Evolutionary conservation across 495 filamentous ascomycete genomes (phyloP).

Genomic region (Penicillium paradoxum): DNA sequence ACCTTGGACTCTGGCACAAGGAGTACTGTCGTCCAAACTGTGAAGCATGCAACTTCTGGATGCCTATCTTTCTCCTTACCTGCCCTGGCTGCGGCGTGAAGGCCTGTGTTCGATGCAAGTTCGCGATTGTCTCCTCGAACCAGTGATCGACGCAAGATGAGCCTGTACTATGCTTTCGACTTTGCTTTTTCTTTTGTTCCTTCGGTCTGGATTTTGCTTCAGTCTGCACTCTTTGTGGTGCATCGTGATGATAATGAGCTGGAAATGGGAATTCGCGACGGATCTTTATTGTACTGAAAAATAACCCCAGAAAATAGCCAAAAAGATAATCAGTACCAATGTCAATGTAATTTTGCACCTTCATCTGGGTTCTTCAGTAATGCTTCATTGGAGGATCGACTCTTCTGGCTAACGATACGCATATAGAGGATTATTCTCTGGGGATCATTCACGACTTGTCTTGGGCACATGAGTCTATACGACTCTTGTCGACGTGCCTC

Average conservation of each 20-base stretch:
- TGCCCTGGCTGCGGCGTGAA: constrained; percentile 31
- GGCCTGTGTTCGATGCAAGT: constrained; percentile 36
- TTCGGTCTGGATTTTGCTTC: constrained; percentile 2
- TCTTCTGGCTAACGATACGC: no score
- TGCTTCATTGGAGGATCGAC: no score
- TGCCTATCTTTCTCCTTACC: constrained; percentile 27
- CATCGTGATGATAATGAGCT: background rate
- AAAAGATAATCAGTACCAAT: background rate
- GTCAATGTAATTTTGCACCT: background rate
- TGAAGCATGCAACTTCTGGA: constrained; percentile 27
- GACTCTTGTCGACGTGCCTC: no score
- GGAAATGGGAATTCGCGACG: background rate
- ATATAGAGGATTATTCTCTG: no score
- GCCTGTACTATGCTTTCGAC: background rate
- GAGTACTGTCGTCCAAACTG: constrained; percentile 19
- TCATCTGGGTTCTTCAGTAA: no score
- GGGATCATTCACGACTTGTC: no score
- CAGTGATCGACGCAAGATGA: background rate
- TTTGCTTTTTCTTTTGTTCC: background rate
- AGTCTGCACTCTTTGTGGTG: background rate
- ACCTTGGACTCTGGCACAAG: constrained; percentile 32
- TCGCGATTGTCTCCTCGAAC: background rate
- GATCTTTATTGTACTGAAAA: background rate
- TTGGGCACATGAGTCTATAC: no score
- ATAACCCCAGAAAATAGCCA: background rate